Evolutionary conservation across 768 basidiomycete species (phyloP).

Genomic region (Podaxis mareebaensis): DNA sequence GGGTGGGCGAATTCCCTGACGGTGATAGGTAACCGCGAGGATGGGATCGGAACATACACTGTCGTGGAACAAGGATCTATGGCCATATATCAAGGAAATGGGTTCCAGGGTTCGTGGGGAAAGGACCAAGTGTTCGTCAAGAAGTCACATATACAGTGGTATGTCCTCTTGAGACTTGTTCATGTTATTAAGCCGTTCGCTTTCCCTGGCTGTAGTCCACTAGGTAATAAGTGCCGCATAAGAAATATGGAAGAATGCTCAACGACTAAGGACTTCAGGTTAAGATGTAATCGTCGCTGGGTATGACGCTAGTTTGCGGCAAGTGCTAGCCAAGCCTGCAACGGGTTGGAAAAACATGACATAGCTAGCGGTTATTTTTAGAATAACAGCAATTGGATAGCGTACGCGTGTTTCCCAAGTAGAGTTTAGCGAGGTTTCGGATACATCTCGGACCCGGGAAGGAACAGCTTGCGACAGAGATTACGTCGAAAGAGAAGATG

Average conservation of each 20-base stretch:
- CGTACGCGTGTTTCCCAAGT: not conserved
- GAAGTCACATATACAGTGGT: not conserved
- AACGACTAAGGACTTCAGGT: not conserved
- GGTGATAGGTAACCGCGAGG: not conserved
- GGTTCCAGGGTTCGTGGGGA: not conserved
- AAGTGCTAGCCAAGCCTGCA: conserved; percentile 56
- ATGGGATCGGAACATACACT: not conserved
- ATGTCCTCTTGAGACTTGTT: not conserved
- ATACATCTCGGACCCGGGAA: conserved; percentile 40
- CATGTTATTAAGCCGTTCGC: not conserved
- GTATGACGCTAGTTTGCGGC: conserved; percentile 32
- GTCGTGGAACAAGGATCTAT: not conserved
- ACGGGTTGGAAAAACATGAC: not conserved
- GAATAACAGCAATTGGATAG: not conserved
- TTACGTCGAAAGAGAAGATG: conserved; percentile 50
- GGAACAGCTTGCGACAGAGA: conserved; percentile 46
- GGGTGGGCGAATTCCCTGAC: not conserved
- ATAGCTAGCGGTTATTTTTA: conserved; percentile 1
- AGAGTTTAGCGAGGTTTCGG: conserved; percentile 33
- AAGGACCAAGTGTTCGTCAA: not conserved
- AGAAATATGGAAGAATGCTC: not conserved
- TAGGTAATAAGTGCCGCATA: not conserved
- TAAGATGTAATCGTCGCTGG: not conserved
- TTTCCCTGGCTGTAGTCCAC: not conserved
- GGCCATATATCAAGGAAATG: not conserved